Evolutionary conservation across 129 eudicot genomes (phyloP), one percentile per base, ranked within the genome.

Genomic region (Deinandra increscens): DNA sequence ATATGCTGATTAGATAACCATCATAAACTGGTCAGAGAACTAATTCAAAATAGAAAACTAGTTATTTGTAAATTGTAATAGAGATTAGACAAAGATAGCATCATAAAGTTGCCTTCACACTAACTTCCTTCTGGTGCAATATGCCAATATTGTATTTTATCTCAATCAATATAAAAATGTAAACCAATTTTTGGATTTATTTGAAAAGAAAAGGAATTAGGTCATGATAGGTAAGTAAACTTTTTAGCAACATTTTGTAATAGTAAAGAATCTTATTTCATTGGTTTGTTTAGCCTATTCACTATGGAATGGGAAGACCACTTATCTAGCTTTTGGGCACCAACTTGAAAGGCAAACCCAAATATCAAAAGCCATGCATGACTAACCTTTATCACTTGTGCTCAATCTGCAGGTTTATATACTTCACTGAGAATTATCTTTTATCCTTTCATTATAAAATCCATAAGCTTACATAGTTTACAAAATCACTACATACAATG

Each of bases 281-380:
- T 74, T 84, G 82, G 83, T 22, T 64, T 66, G 69, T 61, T 70
- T 48, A 54, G 53, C 34, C 65, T 18, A 64, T 72, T 80, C 64
- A 69, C 73, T 70, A 49, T 64, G 71, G 82, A 81, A 85, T 81
- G 84, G 86, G 53, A 69, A 55, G 69, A 81, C 80, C 90, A 85
- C 84, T 85, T 81, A 68, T 85, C 86, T 81, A 51, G 23, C 50
- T 12, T 81, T 81, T 29, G 18, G 33, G 72, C 74, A 73, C 76
- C 33, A 79, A 71, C 75, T 56, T 85, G 90, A 85, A 85, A 85
- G 78, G 90, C 86, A 67, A 76, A 79, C 70, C 71, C 34, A 76
- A 68, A 55, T 81, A 81, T 85, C 89, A 85, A 69, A 76, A 79
- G 79, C 41, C 37, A 41, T n/a, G n/a, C n/a, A n/a, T 7, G 5